Evolutionary conservation across 2,329 filamentous ascomycete species (phyloP), one percentile per base, ranked within the genome.

Genomic region (Cryphonectria japonica): DNA sequence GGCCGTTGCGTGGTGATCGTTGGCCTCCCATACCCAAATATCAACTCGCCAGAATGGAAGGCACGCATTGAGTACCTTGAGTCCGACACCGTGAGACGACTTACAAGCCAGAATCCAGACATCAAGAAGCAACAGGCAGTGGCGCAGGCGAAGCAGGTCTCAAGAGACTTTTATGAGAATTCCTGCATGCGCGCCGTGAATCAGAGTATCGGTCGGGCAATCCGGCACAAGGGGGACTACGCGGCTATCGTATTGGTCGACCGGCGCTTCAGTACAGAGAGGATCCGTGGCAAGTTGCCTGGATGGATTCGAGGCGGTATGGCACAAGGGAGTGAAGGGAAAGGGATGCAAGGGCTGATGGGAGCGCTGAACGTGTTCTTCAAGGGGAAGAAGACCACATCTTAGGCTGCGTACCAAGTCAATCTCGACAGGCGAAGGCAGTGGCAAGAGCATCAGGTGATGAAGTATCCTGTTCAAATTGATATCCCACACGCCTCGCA

Each of bases 151-250:
- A 90, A 88, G 75, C 85, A 87, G 75, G 83, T 90, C 5, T 90
- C 92, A 1, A 84, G 91, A 67, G 93, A 95, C 72, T 97, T 93
- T 78, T 97, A 97, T 78, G 94, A 98, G 79, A 98, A 98, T 78
- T 89, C 93, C 0, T 98, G 95, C 79, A 98, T 99, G 95, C 87
- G 96, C 54, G 94, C 95, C 5, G 96, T 99, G 5, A 99, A 99
- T 79, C 96, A 99, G 83, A 96, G 93, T 78, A 95, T 99, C 75
- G 96, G 96, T 0, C 86, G 96, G 71, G 96, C 94, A 0, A 98
- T 99, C 76, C 86, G 96, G 63, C 96, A 99, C 79, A 88, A 87
- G 69, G 89, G 88, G 34, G 96, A 99, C 81, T 98, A 97, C 81
- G 96, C 96, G 5, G 91, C 92, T 22, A 98, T 99, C 74, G 82